Percentiles rank a stretch among this genome's conserved stretches.
These are phyloP conservation scores for Linnemannia elongata DNA, from an alignment of 192 early-diverging fungal genomes.

Conservation along the genomic window DNA sequence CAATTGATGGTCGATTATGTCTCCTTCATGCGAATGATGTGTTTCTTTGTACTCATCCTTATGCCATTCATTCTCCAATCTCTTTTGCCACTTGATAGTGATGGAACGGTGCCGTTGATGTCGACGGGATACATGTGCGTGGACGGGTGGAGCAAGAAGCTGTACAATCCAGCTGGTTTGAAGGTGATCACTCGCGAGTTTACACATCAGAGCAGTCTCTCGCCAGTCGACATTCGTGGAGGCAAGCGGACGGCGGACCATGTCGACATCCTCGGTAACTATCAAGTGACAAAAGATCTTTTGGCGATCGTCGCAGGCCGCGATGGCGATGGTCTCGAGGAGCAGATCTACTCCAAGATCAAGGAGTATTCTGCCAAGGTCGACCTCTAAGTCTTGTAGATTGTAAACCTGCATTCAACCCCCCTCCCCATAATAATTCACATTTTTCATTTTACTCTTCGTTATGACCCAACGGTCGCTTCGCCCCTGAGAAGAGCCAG, in stretches of 20 bases:
- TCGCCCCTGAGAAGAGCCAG: not conserved
- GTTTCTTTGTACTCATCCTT: not conserved
- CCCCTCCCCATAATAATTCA: not conserved
- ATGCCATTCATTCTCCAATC: not conserved
- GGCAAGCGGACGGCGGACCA: conserved; percentile 85
- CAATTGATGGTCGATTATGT: not conserved
- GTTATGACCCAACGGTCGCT: not conserved
- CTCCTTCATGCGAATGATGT: not conserved
- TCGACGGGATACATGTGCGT: conserved; percentile 92
- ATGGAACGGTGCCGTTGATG: conserved; percentile 90
- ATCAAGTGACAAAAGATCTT: conserved; percentile 69
- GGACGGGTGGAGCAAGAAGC: conserved; percentile 81
- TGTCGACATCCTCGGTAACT: conserved; percentile 90
- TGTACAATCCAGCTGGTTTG: conserved; percentile 86
- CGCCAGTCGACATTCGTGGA: conserved; percentile 77
- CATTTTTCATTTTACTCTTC: not conserved
- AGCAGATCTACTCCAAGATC: conserved; percentile 59
- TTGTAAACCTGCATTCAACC: not conserved
- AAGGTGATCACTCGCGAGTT: conserved; percentile 82
- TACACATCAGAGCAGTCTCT: conserved; percentile 65
- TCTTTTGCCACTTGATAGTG: conserved; percentile 60
- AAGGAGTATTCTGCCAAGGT: conserved; percentile 55
- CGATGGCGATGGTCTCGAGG: conserved; percentile 42
- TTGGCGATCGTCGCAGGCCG: conserved; percentile 55
- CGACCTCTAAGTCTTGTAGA: conserved; percentile 25